A percentile compares a stretch with the other conserved stretches of the same genome.
phyloP scores from a whole-genome alignment of 2,329 filamentous ascomycete genomes.

The Chrysoporthe puriensis region DNA sequence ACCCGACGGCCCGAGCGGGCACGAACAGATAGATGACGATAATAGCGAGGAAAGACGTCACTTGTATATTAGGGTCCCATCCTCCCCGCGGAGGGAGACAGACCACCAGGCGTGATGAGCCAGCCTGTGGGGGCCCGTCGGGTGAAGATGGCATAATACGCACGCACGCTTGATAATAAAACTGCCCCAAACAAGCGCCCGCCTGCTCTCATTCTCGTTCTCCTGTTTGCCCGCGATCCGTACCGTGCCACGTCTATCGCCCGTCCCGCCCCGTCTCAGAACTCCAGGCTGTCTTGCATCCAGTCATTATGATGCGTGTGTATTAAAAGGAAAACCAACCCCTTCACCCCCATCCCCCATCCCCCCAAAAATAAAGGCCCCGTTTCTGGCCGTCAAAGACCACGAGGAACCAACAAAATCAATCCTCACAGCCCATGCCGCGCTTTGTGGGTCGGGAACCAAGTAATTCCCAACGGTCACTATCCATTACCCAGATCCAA shows the following conservation, averaged over 20 bases:
- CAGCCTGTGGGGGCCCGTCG: too few relatives aligned
- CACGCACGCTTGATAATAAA: too few relatives aligned
- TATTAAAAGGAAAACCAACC: constrained; percentile 1
- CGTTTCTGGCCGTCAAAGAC: neutral
- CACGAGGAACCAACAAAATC: neutral
- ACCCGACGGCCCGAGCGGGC: too few relatives aligned
- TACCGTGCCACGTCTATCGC: neutral
- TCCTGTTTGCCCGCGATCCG: neutral
- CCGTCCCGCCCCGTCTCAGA: neutral
- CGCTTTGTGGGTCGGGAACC: neutral
- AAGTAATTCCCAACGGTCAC: neutral
- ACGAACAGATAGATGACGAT: too few relatives aligned
- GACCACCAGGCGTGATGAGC: too few relatives aligned
- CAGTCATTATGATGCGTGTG: constrained; percentile 1
- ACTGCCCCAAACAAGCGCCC: too few relatives aligned
- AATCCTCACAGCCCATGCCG: neutral
- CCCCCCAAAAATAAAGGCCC: too few relatives aligned
- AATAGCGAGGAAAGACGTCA: too few relatives aligned
- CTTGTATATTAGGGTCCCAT: too few relatives aligned
- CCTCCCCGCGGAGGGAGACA: too few relatives aligned
- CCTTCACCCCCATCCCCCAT: neutral
- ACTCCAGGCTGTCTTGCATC: neutral
- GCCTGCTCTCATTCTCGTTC: neutral
- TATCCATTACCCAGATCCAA: neutral
- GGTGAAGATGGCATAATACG: too few relatives aligned